These are phyloP conservation scores for Arthrobotrys entomopaga DNA, from an alignment of 2,329 filamentous ascomycete genomes.

Conservation along the genomic window DNA sequence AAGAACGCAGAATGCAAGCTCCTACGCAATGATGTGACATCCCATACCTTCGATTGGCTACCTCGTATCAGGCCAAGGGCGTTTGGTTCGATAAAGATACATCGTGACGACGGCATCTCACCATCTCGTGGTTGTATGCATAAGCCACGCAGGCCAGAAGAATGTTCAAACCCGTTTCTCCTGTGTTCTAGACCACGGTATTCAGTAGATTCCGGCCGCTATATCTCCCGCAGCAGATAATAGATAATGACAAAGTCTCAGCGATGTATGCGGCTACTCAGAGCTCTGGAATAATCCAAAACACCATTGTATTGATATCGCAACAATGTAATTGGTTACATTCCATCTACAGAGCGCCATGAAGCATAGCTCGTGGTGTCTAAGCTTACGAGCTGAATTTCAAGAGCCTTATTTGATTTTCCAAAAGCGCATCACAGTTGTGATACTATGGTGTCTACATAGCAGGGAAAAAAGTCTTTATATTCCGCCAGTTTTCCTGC, in stretches of 20 bases:
- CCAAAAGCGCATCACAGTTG: slow-evolving; percentile 13
- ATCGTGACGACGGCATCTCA: too few species aligned
- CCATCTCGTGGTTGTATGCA: too few species aligned
- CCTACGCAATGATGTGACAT: slow-evolving; percentile 9
- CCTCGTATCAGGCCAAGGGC: not conserved
- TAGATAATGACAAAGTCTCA: not conserved
- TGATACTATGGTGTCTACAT: too few species aligned
- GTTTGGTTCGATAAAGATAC: too few species aligned
- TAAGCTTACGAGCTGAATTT: slow-evolving; percentile 17
- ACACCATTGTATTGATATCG: not conserved
- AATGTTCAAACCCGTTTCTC: too few species aligned
- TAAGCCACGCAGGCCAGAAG: too few species aligned
- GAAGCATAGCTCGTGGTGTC: not conserved
- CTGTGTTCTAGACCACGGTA: not conserved
- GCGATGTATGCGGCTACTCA: slow-evolving; percentile 1
- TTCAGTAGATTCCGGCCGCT: not conserved
- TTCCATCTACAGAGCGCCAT: not conserved
- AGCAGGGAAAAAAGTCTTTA: too few species aligned
- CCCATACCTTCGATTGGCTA: not conserved
- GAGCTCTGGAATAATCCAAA: not conserved
- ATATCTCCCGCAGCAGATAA: too few species aligned
- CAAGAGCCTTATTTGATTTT: slow-evolving; percentile 1
- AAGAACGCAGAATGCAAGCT: not conserved
- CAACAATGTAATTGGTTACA: not conserved
- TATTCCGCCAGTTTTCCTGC: too few species aligned